Percentiles rank a stretch among this genome's conserved stretches.
phyloP scores from a whole-genome alignment of 2,329 filamentous ascomycete species.

The Xylaria sp. region DNA sequence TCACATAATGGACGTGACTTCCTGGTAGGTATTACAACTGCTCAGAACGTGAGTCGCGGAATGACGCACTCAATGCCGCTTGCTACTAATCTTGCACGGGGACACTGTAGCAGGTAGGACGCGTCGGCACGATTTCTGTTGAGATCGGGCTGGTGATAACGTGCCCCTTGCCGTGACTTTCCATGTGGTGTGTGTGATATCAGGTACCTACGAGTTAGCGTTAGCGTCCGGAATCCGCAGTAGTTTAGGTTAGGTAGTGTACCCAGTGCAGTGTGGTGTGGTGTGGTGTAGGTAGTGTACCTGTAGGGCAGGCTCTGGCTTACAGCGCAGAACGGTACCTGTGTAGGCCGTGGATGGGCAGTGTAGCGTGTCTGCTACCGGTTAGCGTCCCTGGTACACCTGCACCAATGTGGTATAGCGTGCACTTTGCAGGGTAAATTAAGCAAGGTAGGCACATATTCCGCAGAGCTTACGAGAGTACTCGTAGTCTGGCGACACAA shows the following conservation, averaged over 20 bases:
- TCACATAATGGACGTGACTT: neutral
- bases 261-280: neutral
- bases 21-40: neutral
- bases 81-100: neutral
- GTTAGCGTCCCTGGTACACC: neutral
- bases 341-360: no score
- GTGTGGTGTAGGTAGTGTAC: neutral
- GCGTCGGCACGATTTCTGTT: neutral
- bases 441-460: neutral
- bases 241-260: neutral
- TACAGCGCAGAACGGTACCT: no score
- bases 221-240: no score
- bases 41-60: neutral
- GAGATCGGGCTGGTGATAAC: no score
- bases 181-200: neutral
- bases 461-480: neutral
- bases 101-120: neutral
- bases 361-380: no score
- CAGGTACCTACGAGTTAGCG: neutral
- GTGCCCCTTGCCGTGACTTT: neutral
- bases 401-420: neutral
- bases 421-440: neutral
- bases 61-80: neutral
- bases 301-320: no score
- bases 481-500: conserved; percentile 3